A percentile compares a stretch with the other conserved stretches of the same genome.
These are phyloP conservation scores for Durusdinium trenchii DNA, from an alignment of 73 alveolate genomes.

Conservation along the genomic window DNA sequence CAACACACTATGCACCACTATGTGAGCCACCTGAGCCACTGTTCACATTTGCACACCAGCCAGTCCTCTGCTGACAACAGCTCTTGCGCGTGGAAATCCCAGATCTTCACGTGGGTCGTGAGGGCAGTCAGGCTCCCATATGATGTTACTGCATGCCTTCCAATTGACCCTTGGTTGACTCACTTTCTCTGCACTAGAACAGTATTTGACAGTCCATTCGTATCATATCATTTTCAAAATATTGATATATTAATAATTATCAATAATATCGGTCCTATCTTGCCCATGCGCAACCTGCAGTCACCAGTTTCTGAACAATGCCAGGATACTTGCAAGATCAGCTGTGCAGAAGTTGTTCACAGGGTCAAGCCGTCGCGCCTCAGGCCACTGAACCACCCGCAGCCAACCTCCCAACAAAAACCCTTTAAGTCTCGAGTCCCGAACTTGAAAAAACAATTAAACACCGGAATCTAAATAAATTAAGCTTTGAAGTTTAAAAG, in stretches of 20 bases:
- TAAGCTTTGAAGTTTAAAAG: too few species aligned
- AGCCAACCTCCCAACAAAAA: too few species aligned
- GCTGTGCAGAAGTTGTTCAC: neutral
- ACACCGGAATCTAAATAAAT: too few species aligned
- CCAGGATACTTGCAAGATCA: slow-evolving; percentile 3
- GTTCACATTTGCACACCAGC: neutral
- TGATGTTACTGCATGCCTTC: neutral
- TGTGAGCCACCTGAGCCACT: too few species aligned
- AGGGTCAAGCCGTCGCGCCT: neutral
- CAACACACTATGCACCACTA: too few species aligned
- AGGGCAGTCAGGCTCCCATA: neutral
- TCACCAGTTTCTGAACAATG: neutral
- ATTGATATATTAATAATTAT: too few species aligned
- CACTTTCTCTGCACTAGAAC: too few species aligned
- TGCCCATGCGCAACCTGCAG: neutral
- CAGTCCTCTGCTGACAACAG: neutral
- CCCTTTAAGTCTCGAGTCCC: too few species aligned
- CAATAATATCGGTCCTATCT: neutral
- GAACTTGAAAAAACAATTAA: too few species aligned
- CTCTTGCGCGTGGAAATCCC: neutral
- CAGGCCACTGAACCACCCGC: too few species aligned
- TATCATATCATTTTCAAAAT: too few species aligned
- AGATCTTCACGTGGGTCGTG: neutral
- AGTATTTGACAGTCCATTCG: too few species aligned
- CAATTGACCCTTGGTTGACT: neutral